These are phyloP conservation scores for Xylaria palmicola DNA, from an alignment of 495 filamentous ascomycete species.

Conservation along the genomic window DNA sequence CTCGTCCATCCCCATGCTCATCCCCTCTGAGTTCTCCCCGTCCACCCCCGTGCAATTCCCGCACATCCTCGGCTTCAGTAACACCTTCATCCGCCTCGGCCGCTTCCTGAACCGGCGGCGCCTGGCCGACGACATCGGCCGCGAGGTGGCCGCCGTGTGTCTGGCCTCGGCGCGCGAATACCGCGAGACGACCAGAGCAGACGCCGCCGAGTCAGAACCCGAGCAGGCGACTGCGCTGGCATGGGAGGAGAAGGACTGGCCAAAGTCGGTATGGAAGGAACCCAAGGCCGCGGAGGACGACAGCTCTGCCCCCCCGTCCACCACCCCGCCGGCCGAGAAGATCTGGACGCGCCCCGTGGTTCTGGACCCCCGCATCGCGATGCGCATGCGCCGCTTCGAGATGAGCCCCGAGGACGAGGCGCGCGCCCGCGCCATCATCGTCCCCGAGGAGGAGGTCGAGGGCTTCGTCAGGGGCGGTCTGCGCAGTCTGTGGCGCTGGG, in stretches of 20 bases:
- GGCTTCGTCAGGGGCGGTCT: conserved; percentile 57
- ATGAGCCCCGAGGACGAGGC: conserved; percentile 64
- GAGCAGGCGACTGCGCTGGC: conserved; percentile 73
- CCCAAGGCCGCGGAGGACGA: conserved; percentile 60
- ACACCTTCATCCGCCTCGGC: conserved; percentile 81
- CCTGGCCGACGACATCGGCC: conserved; percentile 83
- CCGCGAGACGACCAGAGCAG: conserved; percentile 22
- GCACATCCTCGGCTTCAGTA: conserved; percentile 89
- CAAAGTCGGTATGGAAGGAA: conserved; percentile 72
- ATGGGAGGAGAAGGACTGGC: conserved; percentile 84
- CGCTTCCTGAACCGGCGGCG: conserved; percentile 85
- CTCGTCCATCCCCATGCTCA: conserved; percentile 55
- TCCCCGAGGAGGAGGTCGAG: conserved; percentile 65
- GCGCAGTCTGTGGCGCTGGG: conserved; percentile 46
- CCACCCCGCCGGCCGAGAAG: conserved; percentile 45
- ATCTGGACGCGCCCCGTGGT: conserved; percentile 78
- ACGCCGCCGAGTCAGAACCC: conserved; percentile 32
- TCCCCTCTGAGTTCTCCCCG: conserved; percentile 63
- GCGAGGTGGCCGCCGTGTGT: conserved; percentile 83
- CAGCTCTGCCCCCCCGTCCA: no score
- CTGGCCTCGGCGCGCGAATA: conserved; percentile 60
- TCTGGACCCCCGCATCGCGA: conserved; percentile 73
- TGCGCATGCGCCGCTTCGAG: conserved; percentile 78
- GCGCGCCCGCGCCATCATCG: conserved; percentile 58
- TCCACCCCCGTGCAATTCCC: conserved; percentile 75